Evolutionary conservation across 208 protist genomes (phyloP).

Genomic region (Angomonas desouzai): DNA sequence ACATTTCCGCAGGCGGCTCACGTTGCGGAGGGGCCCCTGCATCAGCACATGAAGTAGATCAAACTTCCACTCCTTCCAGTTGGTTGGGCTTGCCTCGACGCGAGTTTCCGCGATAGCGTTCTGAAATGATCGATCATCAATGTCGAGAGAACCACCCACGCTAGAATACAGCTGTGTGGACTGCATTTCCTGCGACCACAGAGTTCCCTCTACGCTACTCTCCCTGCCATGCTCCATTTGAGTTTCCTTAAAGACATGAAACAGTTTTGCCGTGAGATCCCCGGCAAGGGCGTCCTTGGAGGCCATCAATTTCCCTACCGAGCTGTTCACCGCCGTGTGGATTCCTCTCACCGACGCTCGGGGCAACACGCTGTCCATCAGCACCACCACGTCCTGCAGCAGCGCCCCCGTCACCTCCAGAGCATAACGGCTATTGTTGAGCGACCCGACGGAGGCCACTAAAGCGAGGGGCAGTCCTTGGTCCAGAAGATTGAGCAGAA

Average conservation of each 20-base stretch:
- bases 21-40: conserved; percentile 61
- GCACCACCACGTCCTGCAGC: conserved; percentile 78
- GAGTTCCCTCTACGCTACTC: conserved; percentile 9
- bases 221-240: conserved; percentile 7
- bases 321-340: conserved; percentile 74
- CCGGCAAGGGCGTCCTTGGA: conserved; percentile 62
- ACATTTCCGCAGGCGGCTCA: conserved; percentile 42
- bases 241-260: conserved; percentile 42
- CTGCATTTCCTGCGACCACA: conserved; percentile 16
- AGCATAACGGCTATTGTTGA: conserved; percentile 39
- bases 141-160: conserved; percentile 35
- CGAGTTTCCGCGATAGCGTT: conserved; percentile 47
- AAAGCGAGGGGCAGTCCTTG: conserved; percentile 85
- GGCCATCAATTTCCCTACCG: conserved; percentile 56
- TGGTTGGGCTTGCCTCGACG: conserved; percentile 36
- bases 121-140: conserved; percentile 60
- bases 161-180: conserved; percentile 27
- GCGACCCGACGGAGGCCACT: conserved; percentile 54
- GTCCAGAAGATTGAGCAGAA: conserved; percentile 69
- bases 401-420: conserved; percentile 54
- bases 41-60: conserved; percentile 71
- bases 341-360: conserved; percentile 60
- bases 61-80: conserved; percentile 56
- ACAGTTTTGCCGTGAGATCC: conserved; percentile 53
- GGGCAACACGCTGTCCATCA: conserved; percentile 87